A percentile compares a stretch with the other conserved stretches of the same genome.
Conservation (phyloP, 2,329 filamentous ascomycete species). For the Pseudogymnoascus sp. region DNA sequence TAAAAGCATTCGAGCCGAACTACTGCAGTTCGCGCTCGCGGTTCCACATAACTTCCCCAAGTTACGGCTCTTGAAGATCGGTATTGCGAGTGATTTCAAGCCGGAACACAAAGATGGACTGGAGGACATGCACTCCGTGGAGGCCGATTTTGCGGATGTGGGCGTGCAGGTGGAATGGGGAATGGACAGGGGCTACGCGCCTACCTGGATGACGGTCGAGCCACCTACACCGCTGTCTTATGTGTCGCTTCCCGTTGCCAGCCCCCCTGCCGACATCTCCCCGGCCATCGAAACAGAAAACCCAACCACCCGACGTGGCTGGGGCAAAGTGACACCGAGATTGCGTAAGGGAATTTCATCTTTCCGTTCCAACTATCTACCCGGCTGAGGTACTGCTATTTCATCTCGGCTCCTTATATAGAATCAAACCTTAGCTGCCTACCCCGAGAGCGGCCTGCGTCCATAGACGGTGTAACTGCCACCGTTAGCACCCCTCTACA, state of each 20-base stretch:
- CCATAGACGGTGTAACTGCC: not conserved
- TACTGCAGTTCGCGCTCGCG: not conserved
- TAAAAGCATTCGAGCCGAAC: not conserved
- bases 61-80: not conserved
- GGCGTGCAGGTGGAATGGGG: not conserved
- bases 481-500: not conserved
- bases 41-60: not conserved
- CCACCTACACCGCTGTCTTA: not conserved
- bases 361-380: not conserved
- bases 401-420: not conserved
- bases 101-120: not conserved
- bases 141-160: not conserved
- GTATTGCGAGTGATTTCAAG: not conserved
- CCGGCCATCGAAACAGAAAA: not conserved
- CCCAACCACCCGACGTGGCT: not conserved
- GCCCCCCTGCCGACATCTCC: not conserved
- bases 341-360: not conserved
- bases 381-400: not conserved
- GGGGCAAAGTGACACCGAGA: not conserved
- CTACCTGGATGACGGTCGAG: no score
- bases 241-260: not conserved
- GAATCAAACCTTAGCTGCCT: not conserved
- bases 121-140: not conserved
- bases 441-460: not conserved
- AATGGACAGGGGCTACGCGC: not conserved